Percentiles rank a stretch among this genome's conserved stretches.
phyloP scores from a whole-genome alignment of 2,329 filamentous ascomycete genomes.

The Aspergillus cejpii region DNA sequence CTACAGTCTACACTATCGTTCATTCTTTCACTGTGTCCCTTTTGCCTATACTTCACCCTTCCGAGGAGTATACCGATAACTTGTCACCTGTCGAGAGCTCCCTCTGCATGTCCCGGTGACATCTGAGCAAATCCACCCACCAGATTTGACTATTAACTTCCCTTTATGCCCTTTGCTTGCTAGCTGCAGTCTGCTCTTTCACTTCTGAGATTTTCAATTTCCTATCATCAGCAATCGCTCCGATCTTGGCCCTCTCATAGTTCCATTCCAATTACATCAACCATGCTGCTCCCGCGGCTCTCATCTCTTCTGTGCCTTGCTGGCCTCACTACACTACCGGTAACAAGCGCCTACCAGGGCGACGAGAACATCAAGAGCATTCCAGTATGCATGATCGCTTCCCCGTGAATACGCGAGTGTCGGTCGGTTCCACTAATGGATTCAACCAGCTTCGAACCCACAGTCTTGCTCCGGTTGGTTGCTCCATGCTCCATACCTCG shows the following conservation, averaged over 20 bases:
- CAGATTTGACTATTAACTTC: constrained; percentile 3
- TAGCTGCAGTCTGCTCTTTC: constrained; percentile 18
- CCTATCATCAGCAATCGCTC: background rate
- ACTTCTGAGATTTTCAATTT: constrained; percentile 1
- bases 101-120: constrained; percentile 43
- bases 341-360: constrained; percentile 41
- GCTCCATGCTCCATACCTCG: constrained; percentile 8
- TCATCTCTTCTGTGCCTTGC: constrained; percentile 33
- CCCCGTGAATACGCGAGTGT: background rate
- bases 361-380: constrained; percentile 56
- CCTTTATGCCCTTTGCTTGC: background rate
- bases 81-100: constrained; percentile 41
- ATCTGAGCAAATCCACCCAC: constrained; percentile 9
- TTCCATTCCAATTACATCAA: constrained; percentile 5
- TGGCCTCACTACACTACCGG: constrained; percentile 28
- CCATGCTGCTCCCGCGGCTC: constrained; percentile 31
- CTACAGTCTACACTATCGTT: constrained; percentile 4
- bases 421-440: constrained; percentile 8
- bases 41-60: constrained; percentile 5
- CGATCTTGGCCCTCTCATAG: background rate
- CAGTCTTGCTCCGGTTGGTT: constrained; percentile 67
- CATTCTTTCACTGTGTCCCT: constrained; percentile 8
- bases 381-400: constrained; percentile 47
- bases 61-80: constrained; percentile 3
- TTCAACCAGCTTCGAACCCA: constrained; percentile 80